A percentile compares a stretch with the other conserved stretches of the same genome.
Conservation (phyloP, 768 basidiomycete species). For the Pleurotus citrinopileatus region DNA sequence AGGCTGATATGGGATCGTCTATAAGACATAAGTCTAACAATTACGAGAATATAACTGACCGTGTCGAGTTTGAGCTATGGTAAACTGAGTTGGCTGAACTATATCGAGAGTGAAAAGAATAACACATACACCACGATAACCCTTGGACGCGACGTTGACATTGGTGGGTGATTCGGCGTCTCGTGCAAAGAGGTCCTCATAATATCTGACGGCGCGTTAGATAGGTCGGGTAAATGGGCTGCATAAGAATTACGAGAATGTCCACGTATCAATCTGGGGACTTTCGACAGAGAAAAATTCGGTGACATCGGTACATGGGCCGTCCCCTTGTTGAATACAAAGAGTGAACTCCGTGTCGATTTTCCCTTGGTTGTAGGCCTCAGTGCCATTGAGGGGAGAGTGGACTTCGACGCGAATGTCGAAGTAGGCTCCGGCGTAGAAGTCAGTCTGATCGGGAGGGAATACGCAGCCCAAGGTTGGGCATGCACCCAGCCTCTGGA, state of each 20-base stretch:
- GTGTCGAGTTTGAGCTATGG: background rate
- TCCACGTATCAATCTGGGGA: constrained; percentile 36
- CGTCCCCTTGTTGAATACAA: constrained; percentile 32
- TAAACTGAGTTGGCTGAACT: background rate
- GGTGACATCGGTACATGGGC: constrained; percentile 30
- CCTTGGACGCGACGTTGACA: constrained; percentile 42
- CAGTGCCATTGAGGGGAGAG: constrained; percentile 37
- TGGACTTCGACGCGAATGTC: constrained; percentile 42
- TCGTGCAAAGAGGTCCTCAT: constrained; percentile 40
- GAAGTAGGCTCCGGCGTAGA: constrained; percentile 39
- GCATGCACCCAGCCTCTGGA: constrained; percentile 37
- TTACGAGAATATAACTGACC: background rate
- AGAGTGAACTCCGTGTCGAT: constrained; percentile 38
- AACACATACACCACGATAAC: constrained; percentile 35
- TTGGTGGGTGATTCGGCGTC: constrained; percentile 29
- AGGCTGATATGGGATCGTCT: constrained; percentile 23
- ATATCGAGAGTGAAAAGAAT: background rate
- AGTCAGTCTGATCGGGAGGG: constrained; percentile 43
- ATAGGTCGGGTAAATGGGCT: background rate
- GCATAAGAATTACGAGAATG: constrained; percentile 28
- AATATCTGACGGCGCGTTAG: constrained; percentile 26
- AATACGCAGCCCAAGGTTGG: constrained; percentile 40
- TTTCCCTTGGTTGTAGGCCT: constrained; percentile 30
- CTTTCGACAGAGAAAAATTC: constrained; percentile 33
- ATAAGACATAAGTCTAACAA: background rate